Conservation (phyloP, 2,329 filamentous ascomycete species). For the Penicillium sp. region DNA sequence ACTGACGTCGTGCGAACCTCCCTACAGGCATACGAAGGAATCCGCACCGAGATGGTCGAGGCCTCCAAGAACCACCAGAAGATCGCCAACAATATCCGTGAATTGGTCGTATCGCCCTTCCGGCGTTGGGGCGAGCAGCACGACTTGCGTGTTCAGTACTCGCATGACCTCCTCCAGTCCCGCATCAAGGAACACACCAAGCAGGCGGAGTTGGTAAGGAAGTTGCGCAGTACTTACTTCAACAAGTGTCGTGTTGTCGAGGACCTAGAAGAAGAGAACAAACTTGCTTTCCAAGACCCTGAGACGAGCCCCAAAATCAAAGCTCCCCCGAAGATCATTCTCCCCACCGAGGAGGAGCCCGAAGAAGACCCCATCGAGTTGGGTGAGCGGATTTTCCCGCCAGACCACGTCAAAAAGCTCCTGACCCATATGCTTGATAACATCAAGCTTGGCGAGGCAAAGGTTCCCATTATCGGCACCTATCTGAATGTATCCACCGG, state of each 20-base stretch:
- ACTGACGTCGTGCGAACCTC: not conserved
- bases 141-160: slow-evolving; percentile 84
- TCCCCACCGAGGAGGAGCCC: slow-evolving; percentile 67
- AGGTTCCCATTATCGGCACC: slow-evolving; percentile 91
- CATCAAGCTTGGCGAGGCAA: slow-evolving; percentile 84
- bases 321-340: slow-evolving; percentile 73
- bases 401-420: slow-evolving; percentile 88
- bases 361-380: slow-evolving; percentile 86
- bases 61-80: slow-evolving; percentile 88
- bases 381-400: slow-evolving; percentile 80
- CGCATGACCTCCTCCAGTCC: slow-evolving; percentile 87
- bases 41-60: slow-evolving; percentile 88
- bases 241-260: slow-evolving; percentile 97
- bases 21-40: slow-evolving; percentile 82
- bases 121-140: slow-evolving; percentile 95
- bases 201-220: slow-evolving; percentile 86
- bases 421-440: slow-evolving; percentile 80
- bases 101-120: slow-evolving; percentile 92
- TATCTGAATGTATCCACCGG: slow-evolving; percentile 92
- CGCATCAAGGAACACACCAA: slow-evolving; percentile 92
- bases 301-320: slow-evolving; percentile 63
- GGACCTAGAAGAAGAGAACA: slow-evolving; percentile 97
- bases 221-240: slow-evolving; percentile 93
- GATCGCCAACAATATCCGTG: slow-evolving; percentile 93
- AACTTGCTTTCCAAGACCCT: slow-evolving; percentile 92